Percentiles rank a stretch among this genome's conserved stretches.
Conservation (phyloP, 2,329 filamentous ascomycete genomes). For the Scedosporium apiospermum region DNA sequence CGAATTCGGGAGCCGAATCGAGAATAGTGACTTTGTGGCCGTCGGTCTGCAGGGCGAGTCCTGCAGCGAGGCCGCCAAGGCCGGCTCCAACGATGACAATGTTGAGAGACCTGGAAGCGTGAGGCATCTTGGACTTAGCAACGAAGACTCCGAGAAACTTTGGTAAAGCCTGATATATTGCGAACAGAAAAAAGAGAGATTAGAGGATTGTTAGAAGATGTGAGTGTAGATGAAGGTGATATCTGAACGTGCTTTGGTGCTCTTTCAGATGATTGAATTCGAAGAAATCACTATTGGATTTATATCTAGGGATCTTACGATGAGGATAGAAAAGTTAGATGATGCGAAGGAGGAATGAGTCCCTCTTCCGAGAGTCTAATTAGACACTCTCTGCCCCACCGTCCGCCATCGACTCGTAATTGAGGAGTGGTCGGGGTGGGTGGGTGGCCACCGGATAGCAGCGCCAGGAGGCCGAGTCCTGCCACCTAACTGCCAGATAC, state of each 20-base stretch:
- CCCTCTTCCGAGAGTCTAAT: no score
- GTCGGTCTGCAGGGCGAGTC: slow-evolving; percentile 12
- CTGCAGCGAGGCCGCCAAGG: slow-evolving; percentile 10
- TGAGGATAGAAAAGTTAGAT: neutral
- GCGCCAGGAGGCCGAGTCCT: neutral
- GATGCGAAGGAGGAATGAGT: neutral
- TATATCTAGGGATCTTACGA: neutral
- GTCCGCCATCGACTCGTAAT: no score
- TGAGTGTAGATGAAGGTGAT: neutral
- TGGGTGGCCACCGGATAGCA: no score
- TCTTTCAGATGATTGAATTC: neutral
- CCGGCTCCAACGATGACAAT: slow-evolving; percentile 13
- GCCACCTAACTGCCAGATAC: no score
- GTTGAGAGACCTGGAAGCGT: slow-evolving; percentile 8
- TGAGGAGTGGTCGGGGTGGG: no score
- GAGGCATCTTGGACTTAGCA: slow-evolving; percentile 6
- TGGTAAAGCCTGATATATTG: neutral
- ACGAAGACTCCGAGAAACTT: neutral
- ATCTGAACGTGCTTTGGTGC: neutral
- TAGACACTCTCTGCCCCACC: no score
- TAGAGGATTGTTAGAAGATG: neutral
- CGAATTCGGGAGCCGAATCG: slow-evolving; percentile 12
- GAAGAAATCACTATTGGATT: neutral
- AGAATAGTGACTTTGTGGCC: slow-evolving; percentile 13
- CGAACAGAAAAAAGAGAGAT: neutral